phyloP scores from a whole-genome alignment of 805 yeast genomes.

The Novakomyces olei region DNA sequence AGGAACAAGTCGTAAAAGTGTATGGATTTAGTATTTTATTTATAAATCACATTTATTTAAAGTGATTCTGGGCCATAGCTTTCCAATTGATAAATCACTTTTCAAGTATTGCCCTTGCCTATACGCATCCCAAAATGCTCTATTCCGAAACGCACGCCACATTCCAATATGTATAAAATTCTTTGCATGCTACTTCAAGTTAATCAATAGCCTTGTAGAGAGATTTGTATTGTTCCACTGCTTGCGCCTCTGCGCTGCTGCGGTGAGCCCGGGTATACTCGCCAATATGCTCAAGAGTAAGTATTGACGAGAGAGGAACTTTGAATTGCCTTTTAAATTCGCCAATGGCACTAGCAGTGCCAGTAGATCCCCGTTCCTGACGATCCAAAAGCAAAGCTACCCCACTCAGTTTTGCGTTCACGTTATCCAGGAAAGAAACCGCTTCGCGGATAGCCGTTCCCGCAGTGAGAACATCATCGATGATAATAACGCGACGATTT shows the following conservation, averaged over 20 bases:
- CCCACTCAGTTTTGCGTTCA: conserved; percentile 57
- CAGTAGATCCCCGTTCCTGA: conserved; percentile 61
- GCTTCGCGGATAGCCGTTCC: conserved; percentile 97
- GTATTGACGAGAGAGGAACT: conserved; percentile 71
- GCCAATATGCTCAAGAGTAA: conserved; percentile 53
- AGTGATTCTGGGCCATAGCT: too few relatives aligned
- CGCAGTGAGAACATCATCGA: conserved; percentile 95
- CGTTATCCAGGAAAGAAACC: conserved; percentile 46
- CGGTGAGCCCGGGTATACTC: conserved; percentile 15
- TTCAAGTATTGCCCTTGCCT: too few relatives aligned
- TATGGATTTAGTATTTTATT: too few relatives aligned
- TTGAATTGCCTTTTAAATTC: conserved; percentile 47
- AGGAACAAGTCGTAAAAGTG: too few relatives aligned
- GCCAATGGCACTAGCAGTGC: conserved; percentile 57
- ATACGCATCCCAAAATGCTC: too few relatives aligned
- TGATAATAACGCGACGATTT: conserved; percentile 55
- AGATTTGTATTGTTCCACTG: conserved; percentile 8
- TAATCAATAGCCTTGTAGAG: conserved; percentile 3
- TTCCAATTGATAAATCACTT: too few relatives aligned
- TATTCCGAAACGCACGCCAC: too few relatives aligned
- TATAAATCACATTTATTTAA: too few relatives aligned
- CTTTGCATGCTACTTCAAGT: too few relatives aligned
- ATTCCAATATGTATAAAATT: too few relatives aligned
- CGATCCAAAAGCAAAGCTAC: conserved; percentile 83
- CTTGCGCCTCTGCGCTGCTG: conserved; percentile 6